Evolutionary conservation across 306 rosid species (phyloP).

Genomic region (Vachellia pachyceras): DNA sequence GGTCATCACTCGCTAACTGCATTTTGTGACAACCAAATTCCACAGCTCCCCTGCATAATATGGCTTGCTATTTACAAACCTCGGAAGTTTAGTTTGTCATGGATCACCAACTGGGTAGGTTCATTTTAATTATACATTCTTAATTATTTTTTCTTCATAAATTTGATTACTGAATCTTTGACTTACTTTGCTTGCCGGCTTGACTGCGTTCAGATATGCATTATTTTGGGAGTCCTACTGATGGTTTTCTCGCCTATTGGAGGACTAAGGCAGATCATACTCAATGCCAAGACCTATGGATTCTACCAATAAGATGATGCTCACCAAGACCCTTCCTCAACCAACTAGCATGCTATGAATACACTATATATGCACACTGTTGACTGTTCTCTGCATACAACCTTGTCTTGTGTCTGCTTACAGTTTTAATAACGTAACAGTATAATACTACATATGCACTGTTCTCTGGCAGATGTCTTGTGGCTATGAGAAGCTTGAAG

Average conservation of each 20-base stretch:
- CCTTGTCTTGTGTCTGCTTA: no score
- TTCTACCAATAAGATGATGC: slow-evolving; percentile 43
- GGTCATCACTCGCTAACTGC: not conserved
- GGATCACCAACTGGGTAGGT: slow-evolving; percentile 78
- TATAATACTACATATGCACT: no score
- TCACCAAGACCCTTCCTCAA: not conserved
- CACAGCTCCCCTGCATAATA: slow-evolving; percentile 75
- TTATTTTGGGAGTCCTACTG: slow-evolving; percentile 59
- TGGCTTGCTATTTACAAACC: slow-evolving; percentile 78
- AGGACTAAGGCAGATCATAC: slow-evolving; percentile 63
- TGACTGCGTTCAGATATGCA: slow-evolving; percentile 59
- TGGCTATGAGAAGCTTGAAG: no score
- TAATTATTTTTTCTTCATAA: not conserved
- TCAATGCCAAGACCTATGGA: slow-evolving; percentile 57
- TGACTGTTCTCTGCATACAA: no score
- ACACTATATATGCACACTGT: no score
- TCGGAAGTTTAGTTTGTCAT: slow-evolving; percentile 56
- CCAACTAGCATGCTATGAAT: not conserved
- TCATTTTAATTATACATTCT: not conserved
- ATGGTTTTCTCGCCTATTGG: slow-evolving; percentile 76
- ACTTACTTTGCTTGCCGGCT: not conserved
- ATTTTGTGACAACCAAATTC: slow-evolving; percentile 10
- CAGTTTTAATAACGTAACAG: no score
- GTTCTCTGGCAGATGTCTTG: no score
- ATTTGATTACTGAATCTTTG: not conserved